phyloP scores from a whole-genome alignment of 306 rosid genomes.

The peach (Prunus persica) region Prunus_persica_NCBIv2 NC_034014.1:2205001-2205500 shows the following conservation, averaged over 20 bases:
- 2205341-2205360: constrained; percentile 3
- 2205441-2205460: constrained; percentile 17
- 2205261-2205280: constrained; percentile 18
- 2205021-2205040: not conserved
- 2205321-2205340: constrained; percentile 13
- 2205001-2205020: no score
- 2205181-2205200: not conserved
- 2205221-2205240: not conserved
- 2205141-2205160: not conserved
- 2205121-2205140: not conserved
- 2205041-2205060: not conserved
- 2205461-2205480: constrained; percentile 3
- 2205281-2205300: constrained; percentile 23
- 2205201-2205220: not conserved
- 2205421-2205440: not conserved
- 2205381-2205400: not conserved
- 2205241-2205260: constrained; percentile 4
- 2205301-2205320: constrained; percentile 10
- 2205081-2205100: not conserved
- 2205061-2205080: not conserved
- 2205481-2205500: not conserved
- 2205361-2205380: constrained; percentile 5
- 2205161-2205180: not conserved
- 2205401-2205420: not conserved
- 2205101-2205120: not conserved